A percentile compares a stretch with the other conserved stretches of the same genome.
These are phyloP conservation scores for Aphanomyces astaci DNA, from an alignment of 352 stramenopile species.

Conservation along the genomic window DNA sequence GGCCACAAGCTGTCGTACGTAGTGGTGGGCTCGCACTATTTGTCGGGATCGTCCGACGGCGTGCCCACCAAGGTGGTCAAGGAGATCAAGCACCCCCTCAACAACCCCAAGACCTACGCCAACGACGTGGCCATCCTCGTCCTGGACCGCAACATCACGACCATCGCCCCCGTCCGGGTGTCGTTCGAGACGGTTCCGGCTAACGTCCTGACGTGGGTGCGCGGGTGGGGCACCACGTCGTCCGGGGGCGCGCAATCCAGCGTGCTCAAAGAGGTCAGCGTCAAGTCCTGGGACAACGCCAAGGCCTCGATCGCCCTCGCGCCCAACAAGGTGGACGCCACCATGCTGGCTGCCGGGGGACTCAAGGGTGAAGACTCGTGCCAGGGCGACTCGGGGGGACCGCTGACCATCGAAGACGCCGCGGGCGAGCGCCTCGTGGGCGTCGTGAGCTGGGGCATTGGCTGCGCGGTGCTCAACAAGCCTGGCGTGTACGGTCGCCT, in stretches of 20 bases:
- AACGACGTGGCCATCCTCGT: constrained; percentile 59
- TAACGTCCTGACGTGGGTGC: constrained; percentile 38
- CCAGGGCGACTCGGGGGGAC: constrained; percentile 30
- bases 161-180: constrained; percentile 31
- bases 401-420: constrained; percentile 18
- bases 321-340: constrained; percentile 32
- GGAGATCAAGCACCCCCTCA: constrained; percentile 41
- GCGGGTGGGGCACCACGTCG: constrained; percentile 23
- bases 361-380: constrained; percentile 27
- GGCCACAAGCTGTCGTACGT: constrained; percentile 29
- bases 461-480: constrained; percentile 23
- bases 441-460: constrained; percentile 28
- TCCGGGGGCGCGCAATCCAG: constrained; percentile 26
- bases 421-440: constrained; percentile 24
- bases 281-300: constrained; percentile 40
- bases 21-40: constrained; percentile 45
- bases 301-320: constrained; percentile 32
- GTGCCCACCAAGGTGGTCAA: constrained; percentile 46
- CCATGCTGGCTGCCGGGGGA: constrained; percentile 49
- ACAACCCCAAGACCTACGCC: constrained; percentile 32
- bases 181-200: constrained; percentile 32
- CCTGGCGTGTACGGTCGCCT: constrained; percentile 13
- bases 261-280: constrained; percentile 35
- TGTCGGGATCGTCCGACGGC: constrained; percentile 33
- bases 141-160: constrained; percentile 35